Base-by-base conservation (phyloP, 2,329 filamentous ascomycete species). In the Colletotrichum agaves region DNA sequence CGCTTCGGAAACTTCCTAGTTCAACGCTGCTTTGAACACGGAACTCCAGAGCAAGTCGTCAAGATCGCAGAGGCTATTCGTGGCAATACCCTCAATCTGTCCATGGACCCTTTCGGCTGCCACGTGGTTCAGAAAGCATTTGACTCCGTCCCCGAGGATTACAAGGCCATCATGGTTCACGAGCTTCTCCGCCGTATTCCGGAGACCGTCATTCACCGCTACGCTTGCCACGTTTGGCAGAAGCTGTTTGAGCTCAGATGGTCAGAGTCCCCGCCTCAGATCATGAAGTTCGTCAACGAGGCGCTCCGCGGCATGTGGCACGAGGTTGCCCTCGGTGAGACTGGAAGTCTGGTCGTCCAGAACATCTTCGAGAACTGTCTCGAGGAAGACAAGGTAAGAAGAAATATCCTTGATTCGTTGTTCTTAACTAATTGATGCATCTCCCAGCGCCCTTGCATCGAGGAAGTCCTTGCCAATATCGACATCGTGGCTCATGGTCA, bases 281-380 rank as follows among this genome's bases (percentile, higher is more conserved):
- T 99, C 80, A 99, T 99, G 96, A 93, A 92, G 75, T 97, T 93
- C 75, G 97, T 99, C 80, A 99, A 99, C 75, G 94, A 98, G 73
- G 92, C 96, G 68, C 87, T 99, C 61, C 88, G 89, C 67, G 95
- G 95, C 67, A 98, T 98, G 94, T 99, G 96, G 96, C 94, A 98
- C 76, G 95, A 99, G 76, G 96, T 99, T 71, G 97, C 97, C 21
- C 84, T 98, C 59, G 96, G 96, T 39, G 96, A 99, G 83, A 99
- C 97, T 11, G 96, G 96, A 69, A 99, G 96, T 78, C 85, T 99
- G 73, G 96, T 99, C 50, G 97, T 99, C 55, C 96, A 99, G 80
- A 99, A 99, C 78, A 99, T 99, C 76, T 99, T 99, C 78, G 96
- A 99, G 83, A 99, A 99, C 75, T 99, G 96, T 75, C 87, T 98